Evolutionary conservation across 2,329 filamentous ascomycete species (phyloP), one percentile per base, ranked within the genome.

Genomic region (Diplodia seriata): DNA sequence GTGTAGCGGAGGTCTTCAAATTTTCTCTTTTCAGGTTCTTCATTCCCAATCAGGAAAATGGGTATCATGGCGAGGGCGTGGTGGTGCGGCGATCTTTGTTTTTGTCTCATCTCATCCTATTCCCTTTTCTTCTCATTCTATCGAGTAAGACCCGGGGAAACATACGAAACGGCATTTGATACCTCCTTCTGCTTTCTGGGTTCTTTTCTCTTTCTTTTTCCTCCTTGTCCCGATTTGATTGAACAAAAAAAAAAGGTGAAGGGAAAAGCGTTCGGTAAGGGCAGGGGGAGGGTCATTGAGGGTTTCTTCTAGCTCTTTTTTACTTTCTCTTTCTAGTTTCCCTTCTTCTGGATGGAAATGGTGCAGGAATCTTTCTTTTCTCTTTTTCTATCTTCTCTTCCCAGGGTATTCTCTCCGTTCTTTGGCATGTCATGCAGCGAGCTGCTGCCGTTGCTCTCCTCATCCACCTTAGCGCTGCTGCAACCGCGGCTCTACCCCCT

Each of bases 61-160:
- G 59, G 20, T 11, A 63, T 63, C 59, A 63, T 63, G 59, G 59
- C 59, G 59, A 63, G 59, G 59, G 59, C 59, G 59, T 51, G 59
- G 59, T 33, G 59, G n/a, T 63, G 31, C 59, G 29, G 59, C 29
- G n/a, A 51, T 51, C 31, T 66, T 66, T 55, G 12, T 53, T 26
- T 51, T 55, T 57, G 56, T 33, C 36, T 43, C 29, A n/a, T 65
- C 43, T 55, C 50, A 20, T 40, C 43, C 43, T 63, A 33, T 29
- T 55, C 23, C 31, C 36, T 57, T 47, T 18, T 50, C 3, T 18
- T 66, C n/a, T 23, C 36, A 7, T 23, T 55, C 15, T 47, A 33
- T 66, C 56, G 57, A 59, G 56, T 59, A 47, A 43, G 23, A 59
- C 43, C 43, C 31, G 59, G 59, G 29, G 29, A 20, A 55, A 61